A percentile compares a stretch with the other conserved stretches of the same genome.
These are phyloP conservation scores for Microcera coccophila DNA, from an alignment of 2,329 filamentous ascomycete species.

Conservation along the genomic window DNA sequence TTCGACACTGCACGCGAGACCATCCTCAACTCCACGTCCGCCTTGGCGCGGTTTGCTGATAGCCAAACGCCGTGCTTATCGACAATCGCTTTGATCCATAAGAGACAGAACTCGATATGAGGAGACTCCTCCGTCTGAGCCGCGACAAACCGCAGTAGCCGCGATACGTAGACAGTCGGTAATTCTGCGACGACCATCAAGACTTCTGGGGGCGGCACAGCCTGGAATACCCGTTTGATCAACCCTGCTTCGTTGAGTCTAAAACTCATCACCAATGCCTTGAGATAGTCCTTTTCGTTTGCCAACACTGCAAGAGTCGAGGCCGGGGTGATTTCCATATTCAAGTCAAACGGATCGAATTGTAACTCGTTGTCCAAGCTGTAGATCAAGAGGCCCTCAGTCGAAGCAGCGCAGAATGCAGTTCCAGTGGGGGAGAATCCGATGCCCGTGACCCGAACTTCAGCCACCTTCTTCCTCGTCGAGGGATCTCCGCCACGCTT, in stretches of 20 bases:
- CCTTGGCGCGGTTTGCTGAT: constrained; percentile 71
- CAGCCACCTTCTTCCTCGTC: constrained; percentile 68
- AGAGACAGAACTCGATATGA: constrained; percentile 88
- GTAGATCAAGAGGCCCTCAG: constrained; percentile 91
- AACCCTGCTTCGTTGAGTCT: constrained; percentile 83
- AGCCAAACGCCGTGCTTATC: constrained; percentile 82
- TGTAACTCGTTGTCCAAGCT: constrained; percentile 78
- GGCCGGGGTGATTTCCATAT: constrained; percentile 87
- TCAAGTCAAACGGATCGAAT: constrained; percentile 95
- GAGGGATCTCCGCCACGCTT: constrained; percentile 84
- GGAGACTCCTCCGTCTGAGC: constrained; percentile 84
- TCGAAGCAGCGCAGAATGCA: constrained; percentile 90
- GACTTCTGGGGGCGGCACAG: constrained; percentile 71
- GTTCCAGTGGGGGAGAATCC: constrained; percentile 85
- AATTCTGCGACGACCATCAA: constrained; percentile 72
- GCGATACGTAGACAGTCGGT: constrained; percentile 80
- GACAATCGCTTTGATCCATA: constrained; percentile 84
- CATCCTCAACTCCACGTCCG: constrained; percentile 79
- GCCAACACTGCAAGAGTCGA: constrained; percentile 69
- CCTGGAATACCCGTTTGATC: constrained; percentile 80
- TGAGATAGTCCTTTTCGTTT: constrained; percentile 74
- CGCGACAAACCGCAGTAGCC: constrained; percentile 82
- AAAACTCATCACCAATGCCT: constrained; percentile 95
- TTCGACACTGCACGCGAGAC: constrained; percentile 75
- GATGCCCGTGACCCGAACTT: constrained; percentile 79